A percentile compares a stretch with the other conserved stretches of the same genome.
Evolutionary conservation across 164 flowering plant species (phyloP).

Genomic region (Malania oleifera): DNA sequence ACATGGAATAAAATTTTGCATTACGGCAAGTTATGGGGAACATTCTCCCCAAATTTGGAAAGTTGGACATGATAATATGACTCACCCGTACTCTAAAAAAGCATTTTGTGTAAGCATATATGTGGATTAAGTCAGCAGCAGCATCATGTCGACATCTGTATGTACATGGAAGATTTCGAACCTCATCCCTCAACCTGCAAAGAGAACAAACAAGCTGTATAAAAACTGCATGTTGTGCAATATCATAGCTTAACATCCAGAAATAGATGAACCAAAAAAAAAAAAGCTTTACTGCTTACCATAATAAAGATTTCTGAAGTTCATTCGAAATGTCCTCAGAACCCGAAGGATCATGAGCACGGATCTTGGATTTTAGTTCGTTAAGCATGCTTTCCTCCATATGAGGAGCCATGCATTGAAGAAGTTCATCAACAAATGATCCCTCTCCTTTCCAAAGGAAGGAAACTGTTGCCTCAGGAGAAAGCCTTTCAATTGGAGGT

Average conservation of each 20-base stretch:
- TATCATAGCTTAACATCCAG: not conserved
- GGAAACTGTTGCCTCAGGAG: slow-evolving; percentile 60
- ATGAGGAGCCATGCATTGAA: slow-evolving; percentile 82
- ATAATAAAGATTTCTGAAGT: slow-evolving; percentile 72
- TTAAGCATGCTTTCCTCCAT: slow-evolving; percentile 51
- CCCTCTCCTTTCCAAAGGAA: slow-evolving; percentile 89
- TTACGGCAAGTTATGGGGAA: not conserved
- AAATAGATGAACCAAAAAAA: not conserved
- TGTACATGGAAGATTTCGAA: slow-evolving; percentile 81
- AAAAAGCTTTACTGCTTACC: slow-evolving; percentile 37
- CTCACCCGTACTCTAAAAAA: slow-evolving; percentile 80
- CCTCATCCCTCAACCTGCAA: slow-evolving; percentile 91
- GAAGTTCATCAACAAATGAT: slow-evolving; percentile 82
- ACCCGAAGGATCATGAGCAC: slow-evolving; percentile 66
- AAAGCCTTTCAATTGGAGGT: slow-evolving; percentile 83
- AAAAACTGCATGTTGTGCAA: not conserved
- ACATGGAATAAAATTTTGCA: slow-evolving; percentile 1
- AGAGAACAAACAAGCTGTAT: slow-evolving; percentile 4
- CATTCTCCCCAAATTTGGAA: not conserved
- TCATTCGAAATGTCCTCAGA: slow-evolving; percentile 60
- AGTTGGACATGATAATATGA: slow-evolving; percentile 1
- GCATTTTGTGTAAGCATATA: slow-evolving; percentile 81
- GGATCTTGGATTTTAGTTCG: slow-evolving; percentile 63
- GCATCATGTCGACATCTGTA: slow-evolving; percentile 94
- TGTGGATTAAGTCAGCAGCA: slow-evolving; percentile 94